phyloP scores from a whole-genome alignment of 2,329 filamentous ascomycete species.

The Cladosporium sp. region DNA sequence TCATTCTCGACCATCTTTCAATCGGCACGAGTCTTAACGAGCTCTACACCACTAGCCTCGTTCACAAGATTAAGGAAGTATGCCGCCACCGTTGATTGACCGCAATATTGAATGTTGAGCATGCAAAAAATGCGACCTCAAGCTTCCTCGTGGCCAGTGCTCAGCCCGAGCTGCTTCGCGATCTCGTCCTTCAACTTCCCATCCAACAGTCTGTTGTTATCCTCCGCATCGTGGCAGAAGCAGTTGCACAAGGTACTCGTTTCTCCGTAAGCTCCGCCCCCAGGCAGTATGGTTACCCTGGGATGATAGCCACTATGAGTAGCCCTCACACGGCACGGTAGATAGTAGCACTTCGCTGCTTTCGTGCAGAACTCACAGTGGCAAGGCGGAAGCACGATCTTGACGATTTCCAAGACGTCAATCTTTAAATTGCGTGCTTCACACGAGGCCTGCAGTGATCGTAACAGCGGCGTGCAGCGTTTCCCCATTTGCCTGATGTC shows the following conservation, averaged over 20 bases:
- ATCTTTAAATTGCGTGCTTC: background rate
- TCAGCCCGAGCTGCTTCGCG: background rate
- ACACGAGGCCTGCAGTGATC: background rate
- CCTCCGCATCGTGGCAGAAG: background rate
- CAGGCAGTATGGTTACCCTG: too few species aligned
- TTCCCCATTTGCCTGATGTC: background rate
- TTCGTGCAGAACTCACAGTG: too few species aligned
- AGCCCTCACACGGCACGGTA: too few species aligned
- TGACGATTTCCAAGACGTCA: background rate
- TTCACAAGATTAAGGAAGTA: background rate
- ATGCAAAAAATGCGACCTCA: background rate
- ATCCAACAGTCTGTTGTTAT: background rate
- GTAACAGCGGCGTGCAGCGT: background rate
- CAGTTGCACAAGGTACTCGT: background rate
- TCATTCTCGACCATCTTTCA: background rate
- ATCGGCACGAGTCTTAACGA: background rate
- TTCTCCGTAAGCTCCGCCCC: too few species aligned
- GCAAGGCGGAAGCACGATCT: too few species aligned
- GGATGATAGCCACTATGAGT: too few species aligned
- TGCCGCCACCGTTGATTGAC: background rate
- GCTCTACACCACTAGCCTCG: background rate
- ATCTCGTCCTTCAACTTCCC: background rate
- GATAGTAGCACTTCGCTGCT: too few species aligned
- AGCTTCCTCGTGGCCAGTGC: background rate
- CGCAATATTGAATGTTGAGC: background rate